Evolutionary conservation across 164 flowering plant genomes (phyloP).

Genomic region (Tetracentron sinense): DNA sequence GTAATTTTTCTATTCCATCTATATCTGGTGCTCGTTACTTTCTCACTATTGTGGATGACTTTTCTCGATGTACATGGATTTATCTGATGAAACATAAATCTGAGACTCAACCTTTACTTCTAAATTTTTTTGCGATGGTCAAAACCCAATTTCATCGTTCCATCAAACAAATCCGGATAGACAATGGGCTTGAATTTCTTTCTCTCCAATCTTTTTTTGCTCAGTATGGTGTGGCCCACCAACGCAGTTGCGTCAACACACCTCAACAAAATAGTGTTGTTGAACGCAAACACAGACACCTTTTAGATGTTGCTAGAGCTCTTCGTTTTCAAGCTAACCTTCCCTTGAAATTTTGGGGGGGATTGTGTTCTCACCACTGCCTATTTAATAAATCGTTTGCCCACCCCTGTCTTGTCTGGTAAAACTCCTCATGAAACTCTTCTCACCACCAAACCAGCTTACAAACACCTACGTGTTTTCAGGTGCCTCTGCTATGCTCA

Average conservation of each 20-base stretch:
- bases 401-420: too few relatives aligned
- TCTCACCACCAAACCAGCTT: too few relatives aligned
- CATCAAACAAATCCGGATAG: not conserved
- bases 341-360: not conserved
- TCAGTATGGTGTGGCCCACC: not conserved
- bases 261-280: constrained; percentile 1
- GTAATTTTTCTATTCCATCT: not conserved
- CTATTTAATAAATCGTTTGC: too few relatives aligned
- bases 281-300: not conserved
- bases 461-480: too few relatives aligned
- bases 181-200: not conserved
- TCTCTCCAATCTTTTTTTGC: not conserved
- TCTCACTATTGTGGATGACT: not conserved
- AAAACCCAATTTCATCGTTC: not conserved
- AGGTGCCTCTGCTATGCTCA: too few relatives aligned
- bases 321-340: not conserved
- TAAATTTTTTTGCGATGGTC: not conserved
- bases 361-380: too few relatives aligned
- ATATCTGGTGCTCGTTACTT: not conserved
- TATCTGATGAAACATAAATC: not conserved
- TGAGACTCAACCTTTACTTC: not conserved
- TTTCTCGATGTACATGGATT: not conserved
- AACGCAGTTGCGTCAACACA: not conserved
- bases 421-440: too few relatives aligned
- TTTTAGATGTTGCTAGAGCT: not conserved